Percentiles rank a stretch among this genome's conserved stretches.
Evolutionary conservation across 2,329 filamentous ascomycete genomes (phyloP).

Genomic region (Monilinia fructigena): DNA sequence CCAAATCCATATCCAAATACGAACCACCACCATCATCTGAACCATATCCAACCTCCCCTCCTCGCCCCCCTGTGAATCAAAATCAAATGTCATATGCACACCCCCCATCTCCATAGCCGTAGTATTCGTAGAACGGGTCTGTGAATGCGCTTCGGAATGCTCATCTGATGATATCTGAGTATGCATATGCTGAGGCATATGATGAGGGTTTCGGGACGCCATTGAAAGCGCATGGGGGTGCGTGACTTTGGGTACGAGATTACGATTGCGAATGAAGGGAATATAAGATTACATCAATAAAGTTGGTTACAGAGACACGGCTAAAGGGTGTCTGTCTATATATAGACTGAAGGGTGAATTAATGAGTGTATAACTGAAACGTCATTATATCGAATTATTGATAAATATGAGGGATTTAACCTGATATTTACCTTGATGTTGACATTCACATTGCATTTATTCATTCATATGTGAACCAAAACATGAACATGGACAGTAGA

Average conservation of each 20-base stretch:
- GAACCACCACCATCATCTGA: not conserved
- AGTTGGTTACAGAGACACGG: not conserved
- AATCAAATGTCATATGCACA: slow-evolving; percentile 34
- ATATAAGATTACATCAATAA: too few relatives aligned
- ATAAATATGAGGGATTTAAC: not conserved
- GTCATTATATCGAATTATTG: too few relatives aligned
- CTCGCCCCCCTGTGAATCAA: slow-evolving; percentile 35
- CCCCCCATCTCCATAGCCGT: not conserved
- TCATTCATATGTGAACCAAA: too few relatives aligned
- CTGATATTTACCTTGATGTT: too few relatives aligned
- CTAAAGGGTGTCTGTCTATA: not conserved
- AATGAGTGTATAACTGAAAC: too few relatives aligned
- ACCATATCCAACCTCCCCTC: slow-evolving; percentile 2
- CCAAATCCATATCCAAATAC: not conserved
- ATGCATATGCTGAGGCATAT: slow-evolving; percentile 4
- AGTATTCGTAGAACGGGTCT: not conserved
- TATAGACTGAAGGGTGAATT: too few relatives aligned
- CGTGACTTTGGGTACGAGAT: slow-evolving; percentile 5
- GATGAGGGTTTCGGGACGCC: slow-evolving; percentile 7
- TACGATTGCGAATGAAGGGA: not conserved
- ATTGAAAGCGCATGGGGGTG: not conserved
- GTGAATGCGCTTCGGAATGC: not conserved
- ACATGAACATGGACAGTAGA: too few relatives aligned
- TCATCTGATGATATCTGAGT: slow-evolving; percentile 11
- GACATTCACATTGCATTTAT: too few relatives aligned